phyloP scores from a whole-genome alignment of 257 asterid genomes.

The Knoxia roxburghii region DNA sequence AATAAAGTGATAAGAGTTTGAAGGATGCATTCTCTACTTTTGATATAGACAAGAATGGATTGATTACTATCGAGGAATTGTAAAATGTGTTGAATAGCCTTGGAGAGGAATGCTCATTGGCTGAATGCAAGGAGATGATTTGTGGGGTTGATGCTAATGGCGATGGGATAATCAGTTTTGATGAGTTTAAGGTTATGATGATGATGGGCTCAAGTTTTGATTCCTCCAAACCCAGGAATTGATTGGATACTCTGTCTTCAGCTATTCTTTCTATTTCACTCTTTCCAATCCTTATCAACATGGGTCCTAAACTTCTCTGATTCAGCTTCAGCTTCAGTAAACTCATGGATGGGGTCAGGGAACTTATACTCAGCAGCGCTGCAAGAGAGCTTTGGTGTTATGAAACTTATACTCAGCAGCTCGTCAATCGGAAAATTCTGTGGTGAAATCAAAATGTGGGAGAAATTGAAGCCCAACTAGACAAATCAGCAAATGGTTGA shows the following conservation, averaged over 20 bases:
- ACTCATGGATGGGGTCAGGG: slow-evolving; percentile 95
- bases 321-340: slow-evolving; percentile 82
- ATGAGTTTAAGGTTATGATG: slow-evolving; percentile 93
- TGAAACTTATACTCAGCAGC: not conserved
- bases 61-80: slow-evolving; percentile 64
- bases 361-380: slow-evolving; percentile 84
- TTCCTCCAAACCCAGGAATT: slow-evolving; percentile 13
- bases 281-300: slow-evolving; percentile 83
- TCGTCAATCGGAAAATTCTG: not conserved
- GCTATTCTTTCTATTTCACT: slow-evolving; percentile 39
- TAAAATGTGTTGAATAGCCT: slow-evolving; percentile 56
- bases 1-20: slow-evolving; percentile 51
- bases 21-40: slow-evolving; percentile 69
- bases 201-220: slow-evolving; percentile 49
- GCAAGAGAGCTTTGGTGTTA: slow-evolving; percentile 38
- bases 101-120: slow-evolving; percentile 77
- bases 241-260: slow-evolving; percentile 5
- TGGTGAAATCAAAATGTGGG: not conserved
- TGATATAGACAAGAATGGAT: slow-evolving; percentile 63
- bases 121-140: slow-evolving; percentile 73
- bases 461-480: slow-evolving; percentile 9
- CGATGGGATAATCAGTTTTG: slow-evolving; percentile 64
- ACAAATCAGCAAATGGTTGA: not conserved
- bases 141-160: slow-evolving; percentile 75
- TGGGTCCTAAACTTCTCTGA: slow-evolving; percentile 69